phyloP scores from a whole-genome alignment of 805 yeast genomes.

The Metschnikowia drakensbergensis region DNA sequence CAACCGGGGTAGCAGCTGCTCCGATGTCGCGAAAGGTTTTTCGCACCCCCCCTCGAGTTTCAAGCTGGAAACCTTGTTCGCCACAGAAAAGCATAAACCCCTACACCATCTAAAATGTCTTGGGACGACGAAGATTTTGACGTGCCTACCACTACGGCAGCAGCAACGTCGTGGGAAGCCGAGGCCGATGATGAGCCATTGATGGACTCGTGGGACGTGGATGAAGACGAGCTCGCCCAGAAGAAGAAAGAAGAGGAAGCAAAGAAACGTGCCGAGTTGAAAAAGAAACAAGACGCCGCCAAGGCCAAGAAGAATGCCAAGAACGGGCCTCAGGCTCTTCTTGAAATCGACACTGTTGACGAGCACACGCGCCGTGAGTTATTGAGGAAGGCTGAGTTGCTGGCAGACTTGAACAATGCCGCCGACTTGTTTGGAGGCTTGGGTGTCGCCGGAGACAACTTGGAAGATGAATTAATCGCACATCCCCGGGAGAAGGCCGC shows the following conservation, averaged over 20 bases:
- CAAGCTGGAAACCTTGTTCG: background rate
- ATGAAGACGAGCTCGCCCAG: conserved; percentile 63
- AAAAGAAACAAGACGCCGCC: conserved; percentile 40
- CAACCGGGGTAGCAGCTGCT: background rate
- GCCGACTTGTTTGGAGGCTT: conserved; percentile 84
- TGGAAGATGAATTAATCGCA: conserved; percentile 37
- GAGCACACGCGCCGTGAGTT: conserved; percentile 70
- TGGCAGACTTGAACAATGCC: conserved; percentile 87
- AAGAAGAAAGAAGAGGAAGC: conserved; percentile 42
- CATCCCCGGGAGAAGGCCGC: conserved; percentile 53
- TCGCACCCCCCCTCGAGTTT: background rate
- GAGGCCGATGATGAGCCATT: conserved; percentile 77
- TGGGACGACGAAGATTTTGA: conserved; percentile 92
- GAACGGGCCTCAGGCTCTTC: conserved; percentile 34
- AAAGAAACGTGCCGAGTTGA: conserved; percentile 43
- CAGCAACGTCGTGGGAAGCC: conserved; percentile 76
- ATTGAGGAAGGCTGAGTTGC: conserved; percentile 74
- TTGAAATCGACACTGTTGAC: conserved; percentile 68
- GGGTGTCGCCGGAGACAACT: conserved; percentile 43
- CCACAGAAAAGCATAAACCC: background rate
- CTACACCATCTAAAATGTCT: conserved; percentile 32
- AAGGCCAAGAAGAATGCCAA: conserved; percentile 46
- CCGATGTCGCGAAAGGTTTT: conserved; percentile 2
- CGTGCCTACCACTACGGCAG: conserved; percentile 49
- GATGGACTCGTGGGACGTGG: conserved; percentile 84